A percentile compares a stretch with the other conserved stretches of the same genome.
phyloP scores from a whole-genome alignment of 2,329 filamentous ascomycete genomes.

The Aspergillus novoparasiticus region DNA sequence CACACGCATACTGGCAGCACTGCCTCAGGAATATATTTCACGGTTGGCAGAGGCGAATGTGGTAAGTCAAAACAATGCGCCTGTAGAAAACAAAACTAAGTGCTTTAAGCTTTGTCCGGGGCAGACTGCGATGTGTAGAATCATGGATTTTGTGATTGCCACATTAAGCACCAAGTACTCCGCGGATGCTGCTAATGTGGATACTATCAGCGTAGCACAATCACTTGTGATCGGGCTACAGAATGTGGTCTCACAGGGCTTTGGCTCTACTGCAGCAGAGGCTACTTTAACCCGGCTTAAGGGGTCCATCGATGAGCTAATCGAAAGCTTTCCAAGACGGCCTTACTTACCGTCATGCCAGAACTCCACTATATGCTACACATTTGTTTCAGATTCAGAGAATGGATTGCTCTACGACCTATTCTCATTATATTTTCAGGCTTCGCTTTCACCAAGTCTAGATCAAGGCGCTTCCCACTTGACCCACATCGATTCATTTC shows the following conservation, averaged over 20 bases:
- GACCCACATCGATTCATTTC: slow-evolving; percentile 18
- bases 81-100: slow-evolving; percentile 16
- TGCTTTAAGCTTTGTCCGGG: slow-evolving; percentile 20
- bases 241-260: slow-evolving; percentile 11
- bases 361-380: slow-evolving; percentile 22
- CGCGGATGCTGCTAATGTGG: slow-evolving; percentile 9
- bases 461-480: slow-evolving; percentile 1
- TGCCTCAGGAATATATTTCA: slow-evolving; percentile 27
- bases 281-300: slow-evolving; percentile 17
- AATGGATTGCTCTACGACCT: slow-evolving; percentile 31
- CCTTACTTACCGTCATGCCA: slow-evolving; percentile 22
- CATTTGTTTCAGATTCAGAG: slow-evolving; percentile 18
- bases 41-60: slow-evolving; percentile 40
- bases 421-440: slow-evolving; percentile 27
- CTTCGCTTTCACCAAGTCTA: slow-evolving; percentile 15
- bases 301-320: slow-evolving; percentile 18
- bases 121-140: slow-evolving; percentile 22
- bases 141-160: slow-evolving; percentile 28
- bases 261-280: slow-evolving; percentile 14
- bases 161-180: slow-evolving; percentile 18
- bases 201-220: slow-evolving; percentile 25
- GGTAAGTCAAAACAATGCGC: slow-evolving; percentile 32
- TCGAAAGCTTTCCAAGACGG: slow-evolving; percentile 25
- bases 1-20: slow-evolving; percentile 18
- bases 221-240: slow-evolving; percentile 29